phyloP scores from a whole-genome alignment of 2,329 filamentous ascomycete genomes.

The Verticillium longisporum region DNA sequence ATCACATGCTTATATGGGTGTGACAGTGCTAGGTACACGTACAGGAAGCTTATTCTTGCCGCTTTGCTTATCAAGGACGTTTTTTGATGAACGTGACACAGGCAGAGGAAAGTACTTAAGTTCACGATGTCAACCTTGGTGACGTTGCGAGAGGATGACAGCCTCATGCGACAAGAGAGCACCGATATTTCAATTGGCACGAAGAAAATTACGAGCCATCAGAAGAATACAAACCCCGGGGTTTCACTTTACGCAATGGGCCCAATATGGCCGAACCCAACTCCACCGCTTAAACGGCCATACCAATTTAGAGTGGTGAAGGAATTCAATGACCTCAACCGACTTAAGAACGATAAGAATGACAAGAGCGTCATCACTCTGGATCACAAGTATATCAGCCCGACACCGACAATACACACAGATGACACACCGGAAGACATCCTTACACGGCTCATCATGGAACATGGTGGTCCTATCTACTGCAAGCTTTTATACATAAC shows the following conservation, averaged over 20 bases:
- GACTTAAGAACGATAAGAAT: background rate
- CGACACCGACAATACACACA: background rate
- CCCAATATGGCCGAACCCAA: background rate
- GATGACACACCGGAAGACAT: background rate
- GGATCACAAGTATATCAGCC: background rate
- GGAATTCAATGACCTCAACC: background rate
- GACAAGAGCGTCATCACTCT: background rate
- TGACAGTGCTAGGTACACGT: background rate
- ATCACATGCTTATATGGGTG: background rate
- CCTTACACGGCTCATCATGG: background rate
- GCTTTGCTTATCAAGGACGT: background rate
- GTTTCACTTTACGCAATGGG: background rate
- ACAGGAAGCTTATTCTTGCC: background rate
- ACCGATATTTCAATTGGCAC: background rate
- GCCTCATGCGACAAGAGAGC: background rate
- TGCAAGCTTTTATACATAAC: background rate
- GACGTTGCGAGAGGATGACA: background rate
- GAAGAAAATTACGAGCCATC: background rate
- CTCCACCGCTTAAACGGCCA: background rate
- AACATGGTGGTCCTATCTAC: background rate
- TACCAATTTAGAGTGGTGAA: background rate
- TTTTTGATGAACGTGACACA: background rate
- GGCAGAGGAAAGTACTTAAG: background rate
- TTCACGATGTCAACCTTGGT: background rate
- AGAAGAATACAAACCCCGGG: background rate